Evolutionary conservation across 768 basidiomycete genomes (phyloP).

Genomic region (Hydnomerulius pinastri): DNA sequence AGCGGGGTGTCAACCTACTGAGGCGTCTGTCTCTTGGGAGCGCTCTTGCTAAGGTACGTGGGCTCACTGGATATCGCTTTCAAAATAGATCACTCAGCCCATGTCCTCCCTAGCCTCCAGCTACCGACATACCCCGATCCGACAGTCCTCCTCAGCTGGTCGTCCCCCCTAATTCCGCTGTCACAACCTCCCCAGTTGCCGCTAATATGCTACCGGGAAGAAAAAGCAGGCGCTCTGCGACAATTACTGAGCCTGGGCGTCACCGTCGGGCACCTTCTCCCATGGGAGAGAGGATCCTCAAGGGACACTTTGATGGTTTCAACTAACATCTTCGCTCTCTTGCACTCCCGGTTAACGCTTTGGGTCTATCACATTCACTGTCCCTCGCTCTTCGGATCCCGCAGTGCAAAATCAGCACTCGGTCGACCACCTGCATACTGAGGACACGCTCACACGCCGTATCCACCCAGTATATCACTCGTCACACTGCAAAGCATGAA

Average conservation of each 20-base stretch:
- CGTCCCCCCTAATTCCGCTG: constrained; percentile 55
- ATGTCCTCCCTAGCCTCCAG: constrained; percentile 9
- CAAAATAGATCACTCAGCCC: background rate
- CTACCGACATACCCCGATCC: constrained; percentile 22
- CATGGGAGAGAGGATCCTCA: constrained; percentile 89
- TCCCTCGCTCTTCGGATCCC: background rate
- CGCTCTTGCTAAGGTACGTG: constrained; percentile 58
- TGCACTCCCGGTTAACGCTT: constrained; percentile 4
- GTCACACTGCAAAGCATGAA: background rate
- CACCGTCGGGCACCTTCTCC: constrained; percentile 76
- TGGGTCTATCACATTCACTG: background rate
- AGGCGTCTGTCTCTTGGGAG: constrained; percentile 74
- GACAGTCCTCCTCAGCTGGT: constrained; percentile 36
- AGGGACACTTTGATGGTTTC: constrained; percentile 91
- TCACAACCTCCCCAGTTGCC: constrained; percentile 27
- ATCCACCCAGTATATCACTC: constrained; percentile 5
- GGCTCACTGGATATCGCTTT: background rate
- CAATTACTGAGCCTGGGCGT: constrained; percentile 47
- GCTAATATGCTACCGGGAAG: constrained; percentile 26
- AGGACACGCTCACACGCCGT: background rate
- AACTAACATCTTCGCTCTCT: constrained; percentile 46
- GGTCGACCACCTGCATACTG: too few relatives aligned
- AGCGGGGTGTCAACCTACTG: constrained; percentile 71
- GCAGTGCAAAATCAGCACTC: background rate
- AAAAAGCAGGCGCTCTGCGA: constrained; percentile 59